phyloP scores from a whole-genome alignment of 169 alveolate genomes.

The Plasmodium yoelii region DNA sequence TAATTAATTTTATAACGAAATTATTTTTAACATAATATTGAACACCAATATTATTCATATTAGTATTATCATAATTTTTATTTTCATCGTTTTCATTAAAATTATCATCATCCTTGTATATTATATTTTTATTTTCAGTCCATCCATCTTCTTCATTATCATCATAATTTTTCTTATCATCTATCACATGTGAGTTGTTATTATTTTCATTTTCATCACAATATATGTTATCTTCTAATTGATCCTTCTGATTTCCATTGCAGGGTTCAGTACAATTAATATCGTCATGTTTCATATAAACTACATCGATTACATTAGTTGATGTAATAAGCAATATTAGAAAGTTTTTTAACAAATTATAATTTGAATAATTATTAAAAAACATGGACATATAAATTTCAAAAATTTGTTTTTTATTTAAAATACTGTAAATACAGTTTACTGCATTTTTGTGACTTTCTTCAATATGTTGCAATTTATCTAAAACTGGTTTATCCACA shows the following conservation, averaged over 20 bases:
- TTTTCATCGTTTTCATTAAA: background rate
- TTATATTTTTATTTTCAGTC: background rate
- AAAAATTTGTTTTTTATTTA: conserved; percentile 31
- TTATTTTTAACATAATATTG: conserved; percentile 33
- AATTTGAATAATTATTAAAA: conserved; percentile 36
- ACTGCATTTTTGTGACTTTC: conserved; percentile 18
- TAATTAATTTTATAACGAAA: conserved; percentile 37
- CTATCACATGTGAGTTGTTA: background rate
- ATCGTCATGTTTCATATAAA: conserved; percentile 12
- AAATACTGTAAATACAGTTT: conserved; percentile 20
- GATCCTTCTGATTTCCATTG: background rate
- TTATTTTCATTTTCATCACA: conserved; percentile 5
- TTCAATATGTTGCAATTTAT: conserved; percentile 20
- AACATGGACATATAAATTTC: conserved; percentile 57
- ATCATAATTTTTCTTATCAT: no score
- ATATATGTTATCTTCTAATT: background rate
- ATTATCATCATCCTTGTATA: background rate
- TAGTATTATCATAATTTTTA: background rate
- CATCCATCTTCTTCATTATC: conserved; percentile 4
- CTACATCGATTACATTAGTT: conserved; percentile 6
- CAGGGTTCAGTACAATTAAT: background rate
- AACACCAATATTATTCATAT: background rate
- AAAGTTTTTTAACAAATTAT: conserved; percentile 48
- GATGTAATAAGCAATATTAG: conserved; percentile 53
- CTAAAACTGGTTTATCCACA: background rate